Conservation (phyloP, 2,329 filamentous ascomycete species). For the Fusarium tjaetaba region DNA sequence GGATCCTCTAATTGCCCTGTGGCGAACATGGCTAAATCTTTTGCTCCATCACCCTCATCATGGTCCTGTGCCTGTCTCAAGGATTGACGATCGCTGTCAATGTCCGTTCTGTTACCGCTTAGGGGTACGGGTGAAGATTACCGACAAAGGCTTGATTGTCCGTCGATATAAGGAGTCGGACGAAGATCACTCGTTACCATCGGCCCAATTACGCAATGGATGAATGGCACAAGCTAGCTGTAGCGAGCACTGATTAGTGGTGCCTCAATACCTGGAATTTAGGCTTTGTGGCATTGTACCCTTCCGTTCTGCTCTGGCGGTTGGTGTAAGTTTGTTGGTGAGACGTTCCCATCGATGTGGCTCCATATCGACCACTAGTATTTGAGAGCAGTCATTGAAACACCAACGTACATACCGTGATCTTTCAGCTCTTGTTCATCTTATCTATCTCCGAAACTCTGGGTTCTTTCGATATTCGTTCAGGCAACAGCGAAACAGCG, state of each 20-base stretch:
- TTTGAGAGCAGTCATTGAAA: not conserved
- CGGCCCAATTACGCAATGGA: constrained; percentile 3
- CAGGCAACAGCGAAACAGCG: not conserved
- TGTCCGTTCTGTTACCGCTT: constrained; percentile 12
- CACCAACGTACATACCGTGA: not conserved
- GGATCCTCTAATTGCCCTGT: constrained; percentile 32
- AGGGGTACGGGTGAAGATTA: constrained; percentile 18
- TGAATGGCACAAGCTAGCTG: not conserved
- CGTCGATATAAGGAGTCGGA: constrained; percentile 2
- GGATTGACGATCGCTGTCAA: constrained; percentile 16
- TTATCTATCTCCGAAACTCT: constrained; percentile 10
- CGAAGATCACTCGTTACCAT: constrained; percentile 3
- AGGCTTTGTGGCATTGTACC: constrained; percentile 16
- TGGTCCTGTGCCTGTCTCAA: constrained; percentile 32
- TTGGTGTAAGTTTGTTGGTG: constrained; percentile 17
- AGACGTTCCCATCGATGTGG: constrained; percentile 18
- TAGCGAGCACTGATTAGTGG: not conserved
- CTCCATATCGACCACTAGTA: constrained; percentile 3
- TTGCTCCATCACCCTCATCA: not conserved
- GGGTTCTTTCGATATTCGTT: not conserved
- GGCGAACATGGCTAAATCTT: constrained; percentile 29
- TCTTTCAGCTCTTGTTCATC: not conserved
- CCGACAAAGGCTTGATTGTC: constrained; percentile 11
- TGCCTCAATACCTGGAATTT: not conserved
- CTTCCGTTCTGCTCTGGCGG: not conserved